Percentiles rank a stretch among this genome's conserved stretches.
Evolutionary conservation across 2,329 filamentous ascomycete species (phyloP).

Genomic region (Alternaria longipes): DNA sequence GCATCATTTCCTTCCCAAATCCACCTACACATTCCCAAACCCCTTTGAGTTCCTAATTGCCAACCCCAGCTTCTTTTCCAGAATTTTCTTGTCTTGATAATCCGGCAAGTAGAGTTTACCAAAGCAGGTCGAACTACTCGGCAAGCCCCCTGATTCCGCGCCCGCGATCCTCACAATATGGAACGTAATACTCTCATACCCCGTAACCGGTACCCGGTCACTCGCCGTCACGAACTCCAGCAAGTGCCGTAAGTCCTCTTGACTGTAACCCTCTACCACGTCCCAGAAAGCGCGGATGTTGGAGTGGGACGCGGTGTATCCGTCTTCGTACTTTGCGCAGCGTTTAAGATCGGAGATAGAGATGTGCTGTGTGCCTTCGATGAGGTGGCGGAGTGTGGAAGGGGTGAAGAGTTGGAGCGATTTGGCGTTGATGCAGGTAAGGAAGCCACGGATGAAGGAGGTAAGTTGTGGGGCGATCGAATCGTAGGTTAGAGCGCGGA

Average conservation of each 20-base stretch:
- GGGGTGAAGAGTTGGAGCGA: slow-evolving; percentile 63
- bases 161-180: slow-evolving; percentile 78
- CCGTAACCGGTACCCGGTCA: slow-evolving; percentile 88
- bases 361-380: slow-evolving; percentile 86
- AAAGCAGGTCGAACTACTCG: slow-evolving; percentile 93
- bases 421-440: slow-evolving; percentile 73
- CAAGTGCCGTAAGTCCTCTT: slow-evolving; percentile 76
- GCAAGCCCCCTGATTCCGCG: slow-evolving; percentile 67
- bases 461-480: slow-evolving; percentile 74
- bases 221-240: slow-evolving; percentile 96
- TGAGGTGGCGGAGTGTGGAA: slow-evolving; percentile 73
- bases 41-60: slow-evolving; percentile 88
- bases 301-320: slow-evolving; percentile 74
- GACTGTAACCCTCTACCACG: slow-evolving; percentile 73
- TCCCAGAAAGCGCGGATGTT: slow-evolving; percentile 85
- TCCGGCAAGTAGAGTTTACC: slow-evolving; percentile 86
- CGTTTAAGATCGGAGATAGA: slow-evolving; percentile 76
- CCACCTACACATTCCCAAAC: slow-evolving; percentile 68
- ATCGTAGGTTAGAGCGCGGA: slow-evolving; percentile 48
- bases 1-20: background rate
- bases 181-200: slow-evolving; percentile 83
- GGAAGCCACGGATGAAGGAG: slow-evolving; percentile 85
- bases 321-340: slow-evolving; percentile 78
- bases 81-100: slow-evolving; percentile 74
- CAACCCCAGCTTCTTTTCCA: slow-evolving; percentile 80